Base-by-base conservation (phyloP, 2,329 filamentous ascomycete species). In the Pyrenophora tritici-repentis region DNA sequence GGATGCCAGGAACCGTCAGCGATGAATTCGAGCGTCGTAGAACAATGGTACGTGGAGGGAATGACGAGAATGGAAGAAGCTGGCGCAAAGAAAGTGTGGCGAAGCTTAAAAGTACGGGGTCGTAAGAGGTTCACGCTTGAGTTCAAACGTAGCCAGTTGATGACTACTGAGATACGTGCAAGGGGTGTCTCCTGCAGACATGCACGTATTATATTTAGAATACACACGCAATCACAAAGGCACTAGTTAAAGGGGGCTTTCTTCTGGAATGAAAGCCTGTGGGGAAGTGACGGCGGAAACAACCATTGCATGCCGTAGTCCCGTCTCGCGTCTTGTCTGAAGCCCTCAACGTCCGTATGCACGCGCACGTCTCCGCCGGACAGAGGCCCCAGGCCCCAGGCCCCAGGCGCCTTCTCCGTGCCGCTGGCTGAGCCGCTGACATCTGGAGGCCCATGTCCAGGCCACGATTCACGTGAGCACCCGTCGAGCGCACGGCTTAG, bases 331-430 rank as follows among this genome's bases (percentile, higher is more conserved):
- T 52, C 5, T 20, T 20, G n/a, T 41, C 51, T 57, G 52, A 58
- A 51, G 48, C 56, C 26, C 3, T 4, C 10, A 29, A 29, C 1
- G 26, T 42, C 55, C 48, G 38, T 54, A 52, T 55, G 53, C 58
- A 53, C 26, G 35, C 53, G 54, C 58, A 54, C 26, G 37, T 37
- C 50, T 52, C 16, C 26, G 36, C 44, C 42, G 46, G 42, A 53
- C 44, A 37, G 20, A 53, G 44, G 56, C 61, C 59, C 58, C 63
- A 63, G n/a, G n/a, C n/a, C n/a, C n/a, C n/a, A n/a, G n/a, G n/a
- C n/a, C n/a, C n/a, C 26, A 53, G 44, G 56, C 59, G 58, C 58
- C 63, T 64, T 63, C 59, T 62, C 60, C 60, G 53, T 49, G 56
- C 55, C 40, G 35, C 41, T 13, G 26, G 36, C 22, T 36, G 46